Evolutionary conservation across 805 yeast genomes (phyloP).

Genomic region (Candida hungchunana): DNA sequence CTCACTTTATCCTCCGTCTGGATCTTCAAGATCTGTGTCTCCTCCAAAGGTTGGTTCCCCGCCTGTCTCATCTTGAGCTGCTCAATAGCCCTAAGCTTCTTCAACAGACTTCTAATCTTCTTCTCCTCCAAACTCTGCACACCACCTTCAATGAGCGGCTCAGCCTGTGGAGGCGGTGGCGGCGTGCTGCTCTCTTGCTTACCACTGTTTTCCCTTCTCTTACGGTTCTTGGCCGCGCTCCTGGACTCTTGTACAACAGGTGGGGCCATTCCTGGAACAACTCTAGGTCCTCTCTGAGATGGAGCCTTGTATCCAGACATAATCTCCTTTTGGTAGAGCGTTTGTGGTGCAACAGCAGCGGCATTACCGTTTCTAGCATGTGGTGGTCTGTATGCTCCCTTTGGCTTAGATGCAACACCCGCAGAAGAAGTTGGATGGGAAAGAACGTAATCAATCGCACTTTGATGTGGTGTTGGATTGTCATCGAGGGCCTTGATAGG

Average conservation of each 20-base stretch:
- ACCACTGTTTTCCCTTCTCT: slow-evolving; percentile 65
- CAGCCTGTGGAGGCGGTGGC: slow-evolving; percentile 16
- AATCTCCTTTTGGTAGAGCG: slow-evolving; percentile 57
- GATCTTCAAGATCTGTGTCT: slow-evolving; percentile 87
- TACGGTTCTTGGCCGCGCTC: slow-evolving; percentile 67
- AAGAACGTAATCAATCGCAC: slow-evolving; percentile 54
- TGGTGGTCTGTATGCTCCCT: slow-evolving; percentile 96
- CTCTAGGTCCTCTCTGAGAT: slow-evolving; percentile 33
- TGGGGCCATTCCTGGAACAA: slow-evolving; percentile 57
- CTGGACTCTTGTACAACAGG: slow-evolving; percentile 47
- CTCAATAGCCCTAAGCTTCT: slow-evolving; percentile 95
- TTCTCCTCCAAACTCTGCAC: slow-evolving; percentile 79
- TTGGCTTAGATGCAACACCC: slow-evolving; percentile 47
- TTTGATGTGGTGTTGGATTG: slow-evolving; percentile 65
- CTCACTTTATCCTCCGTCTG: slow-evolving; percentile 80
- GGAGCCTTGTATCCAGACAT: slow-evolving; percentile 28
- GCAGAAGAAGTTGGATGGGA: slow-evolving; percentile 32
- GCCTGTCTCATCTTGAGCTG: slow-evolving; percentile 81
- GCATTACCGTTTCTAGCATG: slow-evolving; percentile 63
- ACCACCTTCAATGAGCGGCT: slow-evolving; percentile 52
- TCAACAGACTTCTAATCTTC: slow-evolving; percentile 83
- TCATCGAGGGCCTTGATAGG: slow-evolving; percentile 37
- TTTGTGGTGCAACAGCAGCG: slow-evolving; percentile 33
- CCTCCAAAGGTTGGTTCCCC: slow-evolving; percentile 80
- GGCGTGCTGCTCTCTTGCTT: slow-evolving; percentile 16